Base-by-base conservation (phyloP, 2,329 filamentous ascomycete species). In the Colletotrichum zoysiae region DNA sequence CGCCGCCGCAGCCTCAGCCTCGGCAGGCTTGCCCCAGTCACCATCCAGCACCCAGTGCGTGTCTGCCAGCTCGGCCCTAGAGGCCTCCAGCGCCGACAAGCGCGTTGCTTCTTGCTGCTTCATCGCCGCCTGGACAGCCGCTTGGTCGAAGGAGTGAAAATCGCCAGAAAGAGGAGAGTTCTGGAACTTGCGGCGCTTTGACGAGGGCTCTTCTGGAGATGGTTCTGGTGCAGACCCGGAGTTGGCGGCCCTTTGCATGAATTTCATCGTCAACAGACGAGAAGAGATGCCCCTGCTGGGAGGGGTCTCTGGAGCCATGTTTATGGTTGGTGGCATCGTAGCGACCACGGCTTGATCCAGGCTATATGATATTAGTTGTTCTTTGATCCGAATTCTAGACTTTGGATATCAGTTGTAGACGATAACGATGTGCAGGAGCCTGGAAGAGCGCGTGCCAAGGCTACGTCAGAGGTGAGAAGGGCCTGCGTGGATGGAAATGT, bases 241-340 rank as follows among this genome's bases (percentile, higher is more conserved):
- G 61, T 91, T 90, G 61, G 91, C 92, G 74, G 93, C 93, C 77
- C 95, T 90, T 85, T 97, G 95, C 95, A 98, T 98, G 80, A 98
- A 98, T 85, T 97, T 97, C 95, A 97, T 98, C 48, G 93, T 95
- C 78, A 97, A 87, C 59, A 98, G 91, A 76, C 95, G 91, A 71
- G 92, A 95, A 74, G 95, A 97, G 90, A 97, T 95, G 57, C 86
- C 87, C 81, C 72, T 73, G 65, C 86, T 71, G 12, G 88, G 88
- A 58, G 89, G 85, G 72, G 85, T 90, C 78, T 86, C 83, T 73
- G 86, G 82, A 76, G 86, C 81, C 81, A 87, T 86, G 59, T 74
- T 71, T 23, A 67, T 51, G 33, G 33, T 51, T 50, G 33, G n/a
- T 12, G 46, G 46, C 69, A 71, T 71, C 46, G 57, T 46, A 53